These are phyloP conservation scores for Kandelia obovata DNA, from an alignment of 345 rosid genomes.

Conservation along the genomic window DNA sequence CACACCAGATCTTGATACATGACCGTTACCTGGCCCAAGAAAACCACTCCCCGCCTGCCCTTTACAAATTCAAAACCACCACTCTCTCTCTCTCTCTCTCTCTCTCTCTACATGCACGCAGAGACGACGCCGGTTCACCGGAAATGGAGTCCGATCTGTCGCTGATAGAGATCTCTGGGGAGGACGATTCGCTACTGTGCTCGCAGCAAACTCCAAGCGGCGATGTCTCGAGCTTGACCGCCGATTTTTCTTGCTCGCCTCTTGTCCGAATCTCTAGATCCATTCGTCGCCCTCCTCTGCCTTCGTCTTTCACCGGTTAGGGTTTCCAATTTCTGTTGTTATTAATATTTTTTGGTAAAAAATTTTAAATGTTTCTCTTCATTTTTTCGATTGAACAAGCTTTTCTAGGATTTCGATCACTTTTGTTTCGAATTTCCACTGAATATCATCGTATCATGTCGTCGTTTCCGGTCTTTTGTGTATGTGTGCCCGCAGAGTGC, in stretches of 20 bases:
- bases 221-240: constrained; percentile 18
- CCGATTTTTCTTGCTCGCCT: constrained; percentile 62
- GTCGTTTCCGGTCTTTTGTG: too few relatives aligned
- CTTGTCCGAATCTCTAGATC: constrained; percentile 50
- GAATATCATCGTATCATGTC: too few relatives aligned
- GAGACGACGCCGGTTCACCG: neutral
- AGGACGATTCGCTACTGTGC: constrained; percentile 54
- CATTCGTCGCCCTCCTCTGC: constrained; percentile 24
- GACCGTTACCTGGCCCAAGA: too few relatives aligned
- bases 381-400: too few relatives aligned
- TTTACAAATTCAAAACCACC: constrained; percentile 20
- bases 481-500: neutral
- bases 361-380: neutral
- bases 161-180: constrained; percentile 59
- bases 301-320: constrained; percentile 36
- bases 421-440: too few relatives aligned
- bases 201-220: constrained; percentile 27
- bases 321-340: constrained; percentile 1
- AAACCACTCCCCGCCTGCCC: constrained; percentile 21
- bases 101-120: neutral
- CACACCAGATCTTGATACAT: neutral
- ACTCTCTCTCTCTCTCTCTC: neutral
- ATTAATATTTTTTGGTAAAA: too few relatives aligned
- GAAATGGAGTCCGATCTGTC: constrained; percentile 62
- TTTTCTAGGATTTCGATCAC: too few relatives aligned